phyloP scores from a whole-genome alignment of 2,329 filamentous ascomycete genomes.

The Stromatinia cepivora region DNA sequence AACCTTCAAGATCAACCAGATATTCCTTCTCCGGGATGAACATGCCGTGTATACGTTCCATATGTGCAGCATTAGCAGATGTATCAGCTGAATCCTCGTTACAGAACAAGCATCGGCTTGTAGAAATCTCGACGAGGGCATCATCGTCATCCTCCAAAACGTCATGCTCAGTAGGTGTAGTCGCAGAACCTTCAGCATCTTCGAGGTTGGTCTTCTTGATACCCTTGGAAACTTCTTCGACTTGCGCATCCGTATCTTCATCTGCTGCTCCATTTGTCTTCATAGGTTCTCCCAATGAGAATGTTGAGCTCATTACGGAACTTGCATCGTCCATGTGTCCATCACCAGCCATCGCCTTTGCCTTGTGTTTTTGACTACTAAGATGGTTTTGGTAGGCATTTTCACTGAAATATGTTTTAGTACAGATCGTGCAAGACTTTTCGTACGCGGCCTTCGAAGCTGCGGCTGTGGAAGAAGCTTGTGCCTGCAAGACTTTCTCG shows the following conservation, averaged over 20 bases:
- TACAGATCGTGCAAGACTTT: constrained; percentile 76
- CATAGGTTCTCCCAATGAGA: constrained; percentile 77
- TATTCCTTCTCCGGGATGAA: constrained; percentile 91
- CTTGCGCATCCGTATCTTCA: constrained; percentile 70
- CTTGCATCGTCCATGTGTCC: constrained; percentile 64
- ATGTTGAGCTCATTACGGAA: constrained; percentile 86
- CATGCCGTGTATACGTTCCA: constrained; percentile 91
- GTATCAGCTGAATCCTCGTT: constrained; percentile 78
- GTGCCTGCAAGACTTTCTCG: constrained; percentile 91
- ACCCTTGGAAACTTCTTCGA: constrained; percentile 74
- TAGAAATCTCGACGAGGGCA: constrained; percentile 45
- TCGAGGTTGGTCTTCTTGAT: constrained; percentile 64
- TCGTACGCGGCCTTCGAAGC: constrained; percentile 89
- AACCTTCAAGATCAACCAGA: constrained; percentile 76
- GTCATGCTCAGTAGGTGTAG: constrained; percentile 42
- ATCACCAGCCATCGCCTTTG: constrained; percentile 51
- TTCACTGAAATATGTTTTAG: constrained; percentile 93
- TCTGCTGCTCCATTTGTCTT: constrained; percentile 55
- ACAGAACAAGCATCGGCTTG: constrained; percentile 78
- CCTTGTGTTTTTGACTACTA: constrained; percentile 84
- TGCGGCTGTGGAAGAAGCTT: constrained; percentile 79
- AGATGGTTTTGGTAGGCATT: constrained; percentile 95
- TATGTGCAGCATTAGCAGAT: constrained; percentile 78
- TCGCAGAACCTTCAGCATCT: constrained; percentile 40
- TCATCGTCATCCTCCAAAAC: constrained; percentile 48